phyloP scores from a whole-genome alignment of 371 early-diverging fungal species.

The Smittium mucronatum region DNA sequence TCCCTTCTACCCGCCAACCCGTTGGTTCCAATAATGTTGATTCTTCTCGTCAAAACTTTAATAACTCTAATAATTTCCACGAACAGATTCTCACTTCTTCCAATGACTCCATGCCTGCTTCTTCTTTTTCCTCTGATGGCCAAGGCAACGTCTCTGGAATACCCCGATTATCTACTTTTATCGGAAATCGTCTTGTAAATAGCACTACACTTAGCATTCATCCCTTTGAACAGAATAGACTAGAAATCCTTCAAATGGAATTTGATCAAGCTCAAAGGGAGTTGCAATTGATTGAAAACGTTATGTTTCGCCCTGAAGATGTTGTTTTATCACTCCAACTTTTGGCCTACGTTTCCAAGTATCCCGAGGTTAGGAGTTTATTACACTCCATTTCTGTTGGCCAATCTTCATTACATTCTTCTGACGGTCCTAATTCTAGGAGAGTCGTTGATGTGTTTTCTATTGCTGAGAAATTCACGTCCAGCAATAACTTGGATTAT shows the following conservation, averaged over 20 bases:
- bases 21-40: neutral
- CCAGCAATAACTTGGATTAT: slow-evolving; percentile 42
- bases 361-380: slow-evolving; percentile 50
- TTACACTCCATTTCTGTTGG: slow-evolving; percentile 41
- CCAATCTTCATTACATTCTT: slow-evolving; percentile 9
- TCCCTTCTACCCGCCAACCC: neutral
- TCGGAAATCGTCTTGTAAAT: neutral
- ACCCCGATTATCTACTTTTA: neutral
- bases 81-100: neutral
- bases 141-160: neutral
- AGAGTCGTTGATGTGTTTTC: slow-evolving; percentile 48
- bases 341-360: slow-evolving; percentile 74
- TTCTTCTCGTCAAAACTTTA: neutral
- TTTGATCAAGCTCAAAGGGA: slow-evolving; percentile 34
- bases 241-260: slow-evolving; percentile 46
- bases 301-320: slow-evolving; percentile 67
- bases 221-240: slow-evolving; percentile 33
- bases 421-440: neutral
- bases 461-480: slow-evolving; percentile 58
- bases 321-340: slow-evolving; percentile 72
- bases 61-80: neutral
- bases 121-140: neutral
- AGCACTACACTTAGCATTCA: slow-evolving; percentile 17
- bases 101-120: neutral
- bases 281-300: slow-evolving; percentile 35